These are phyloP conservation scores for Akanthomyces muscarius DNA, from an alignment of 2,329 filamentous ascomycete species.

Conservation along the genomic window DNA sequence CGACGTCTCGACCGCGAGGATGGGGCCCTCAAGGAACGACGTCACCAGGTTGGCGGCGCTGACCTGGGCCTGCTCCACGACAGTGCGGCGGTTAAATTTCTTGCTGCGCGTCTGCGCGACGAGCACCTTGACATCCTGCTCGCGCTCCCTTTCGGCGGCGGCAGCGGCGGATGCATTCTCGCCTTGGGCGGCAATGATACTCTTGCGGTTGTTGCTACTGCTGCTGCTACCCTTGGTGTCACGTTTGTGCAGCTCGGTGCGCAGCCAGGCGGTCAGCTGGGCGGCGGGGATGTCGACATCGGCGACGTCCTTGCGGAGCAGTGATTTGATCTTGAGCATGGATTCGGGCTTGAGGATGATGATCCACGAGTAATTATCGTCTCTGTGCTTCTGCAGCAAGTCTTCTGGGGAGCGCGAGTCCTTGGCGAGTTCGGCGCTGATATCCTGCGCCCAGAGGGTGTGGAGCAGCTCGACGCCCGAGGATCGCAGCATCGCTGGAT, in stretches of 20 bases:
- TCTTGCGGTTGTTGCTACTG: constrained; percentile 32
- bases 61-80: constrained; percentile 73
- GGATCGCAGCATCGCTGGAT: constrained; percentile 69
- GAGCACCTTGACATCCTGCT: constrained; percentile 79
- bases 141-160: constrained; percentile 35
- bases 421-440: constrained; percentile 82
- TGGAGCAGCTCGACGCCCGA: constrained; percentile 73
- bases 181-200: constrained; percentile 14
- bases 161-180: constrained; percentile 28
- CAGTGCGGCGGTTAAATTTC: constrained; percentile 82
- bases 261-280: constrained; percentile 76
- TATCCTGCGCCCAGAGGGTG: constrained; percentile 74
- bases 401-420: constrained; percentile 78
- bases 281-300: constrained; percentile 71
- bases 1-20: constrained; percentile 82
- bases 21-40: constrained; percentile 70
- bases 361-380: constrained; percentile 79
- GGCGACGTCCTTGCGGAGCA: constrained; percentile 67
- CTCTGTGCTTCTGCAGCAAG: constrained; percentile 68
- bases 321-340: constrained; percentile 73
- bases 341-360: constrained; percentile 79
- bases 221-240: constrained; percentile 53
- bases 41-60: constrained; percentile 60
- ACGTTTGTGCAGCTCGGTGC: constrained; percentile 69
- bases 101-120: constrained; percentile 79